A percentile compares a stretch with the other conserved stretches of the same genome.
Conservation (phyloP, 176 grass and related monocot species). For the Eleusine coracana region DNA sequence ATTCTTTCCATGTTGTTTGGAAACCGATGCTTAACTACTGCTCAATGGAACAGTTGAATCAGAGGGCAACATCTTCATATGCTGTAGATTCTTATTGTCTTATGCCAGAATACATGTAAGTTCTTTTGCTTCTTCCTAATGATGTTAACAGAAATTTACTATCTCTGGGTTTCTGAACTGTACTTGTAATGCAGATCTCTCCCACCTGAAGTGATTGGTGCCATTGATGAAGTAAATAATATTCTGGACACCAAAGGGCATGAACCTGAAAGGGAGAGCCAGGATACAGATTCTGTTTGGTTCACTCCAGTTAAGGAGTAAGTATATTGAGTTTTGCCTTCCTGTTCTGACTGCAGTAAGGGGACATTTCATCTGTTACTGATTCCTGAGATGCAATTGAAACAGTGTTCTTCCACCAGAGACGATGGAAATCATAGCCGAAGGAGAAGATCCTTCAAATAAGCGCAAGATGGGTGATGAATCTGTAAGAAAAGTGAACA, state of each 20-base stretch:
- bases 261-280: constrained; percentile 34
- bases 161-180: constrained; percentile 42
- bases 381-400: constrained; percentile 42
- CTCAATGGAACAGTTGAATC: constrained; percentile 48
- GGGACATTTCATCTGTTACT: constrained; percentile 31
- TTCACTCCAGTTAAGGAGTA: constrained; percentile 84
- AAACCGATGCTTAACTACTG: constrained; percentile 22
- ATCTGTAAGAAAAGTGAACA: constrained; percentile 34
- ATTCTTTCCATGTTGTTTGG: constrained; percentile 34
- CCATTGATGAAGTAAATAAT: constrained; percentile 53
- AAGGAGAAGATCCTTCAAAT: constrained; percentile 37
- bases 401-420: constrained; percentile 77
- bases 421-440: constrained; percentile 54
- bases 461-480: constrained; percentile 39
- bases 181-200: constrained; percentile 63
- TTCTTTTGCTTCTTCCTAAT: constrained; percentile 14
- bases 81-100: constrained; percentile 57
- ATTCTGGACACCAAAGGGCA: constrained; percentile 34
- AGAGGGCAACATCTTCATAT: constrained; percentile 13
- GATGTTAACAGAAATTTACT: constrained; percentile 29
- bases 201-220: constrained; percentile 56
- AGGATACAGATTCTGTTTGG: constrained; percentile 57
- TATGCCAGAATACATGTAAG: constrained; percentile 72
- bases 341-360: constrained; percentile 21
- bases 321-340: constrained; percentile 43